phyloP scores from a whole-genome alignment of 768 basidiomycete species.

The Gautieria morchelliformis region DNA sequence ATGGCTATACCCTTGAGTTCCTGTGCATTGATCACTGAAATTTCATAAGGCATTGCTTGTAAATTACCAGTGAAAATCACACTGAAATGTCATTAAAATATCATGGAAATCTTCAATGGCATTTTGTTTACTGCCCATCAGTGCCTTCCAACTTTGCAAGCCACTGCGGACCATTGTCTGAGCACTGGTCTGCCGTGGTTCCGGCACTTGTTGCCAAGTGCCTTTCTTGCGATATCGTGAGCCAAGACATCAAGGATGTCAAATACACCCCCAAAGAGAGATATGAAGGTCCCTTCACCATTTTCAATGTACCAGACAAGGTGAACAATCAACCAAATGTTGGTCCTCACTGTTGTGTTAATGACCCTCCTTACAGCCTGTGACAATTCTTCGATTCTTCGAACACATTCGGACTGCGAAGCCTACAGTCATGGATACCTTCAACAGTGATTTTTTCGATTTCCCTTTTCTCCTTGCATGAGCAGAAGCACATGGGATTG shows the following conservation, averaged over 20 bases:
- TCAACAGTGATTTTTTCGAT: slow-evolving; percentile 99
- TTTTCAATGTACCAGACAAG: slow-evolving; percentile 93
- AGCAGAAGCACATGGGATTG: slow-evolving; percentile 79
- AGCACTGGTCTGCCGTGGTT: slow-evolving; percentile 78
- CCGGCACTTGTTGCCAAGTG: slow-evolving; percentile 98
- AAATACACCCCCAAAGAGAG: slow-evolving; percentile 99
- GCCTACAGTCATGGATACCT: slow-evolving; percentile 96
- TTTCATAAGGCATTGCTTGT: too few species aligned
- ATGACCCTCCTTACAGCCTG: slow-evolving; percentile 43
- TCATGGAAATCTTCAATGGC: too few species aligned
- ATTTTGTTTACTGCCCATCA: too few species aligned
- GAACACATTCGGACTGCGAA: slow-evolving; percentile 88
- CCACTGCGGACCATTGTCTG: slow-evolving; percentile 98
- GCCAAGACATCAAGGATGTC: slow-evolving; percentile 96
- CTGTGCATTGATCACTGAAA: too few species aligned
- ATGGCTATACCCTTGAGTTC: too few species aligned
- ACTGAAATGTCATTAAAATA: too few species aligned
- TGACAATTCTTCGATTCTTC: slow-evolving; percentile 80
- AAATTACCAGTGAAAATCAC: too few species aligned
- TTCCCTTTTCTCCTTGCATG: slow-evolving; percentile 92
- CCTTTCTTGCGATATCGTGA: slow-evolving; percentile 91
- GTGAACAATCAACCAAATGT: slow-evolving; percentile 28
- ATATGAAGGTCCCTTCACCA: slow-evolving; percentile 90
- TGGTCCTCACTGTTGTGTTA: background rate
- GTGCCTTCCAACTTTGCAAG: slow-evolving; percentile 78